These are phyloP conservation scores for Papilionanthe hybrid DNA, from an alignment of 116 monocot species.

Conservation along the genomic window DNA sequence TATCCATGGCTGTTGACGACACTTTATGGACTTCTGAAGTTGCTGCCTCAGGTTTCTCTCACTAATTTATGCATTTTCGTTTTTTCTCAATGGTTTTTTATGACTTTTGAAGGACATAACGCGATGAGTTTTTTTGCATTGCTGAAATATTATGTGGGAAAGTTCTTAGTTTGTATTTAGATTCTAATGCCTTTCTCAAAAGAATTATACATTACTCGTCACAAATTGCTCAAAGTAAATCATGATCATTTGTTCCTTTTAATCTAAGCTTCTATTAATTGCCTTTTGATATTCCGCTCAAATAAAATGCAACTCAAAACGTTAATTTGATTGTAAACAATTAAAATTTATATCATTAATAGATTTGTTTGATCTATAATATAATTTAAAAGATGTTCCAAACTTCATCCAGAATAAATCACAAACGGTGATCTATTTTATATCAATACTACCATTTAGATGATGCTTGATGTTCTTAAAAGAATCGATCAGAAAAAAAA, in stretches of 20 bases:
- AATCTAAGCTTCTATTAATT: neutral
- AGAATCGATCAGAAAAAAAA: no score
- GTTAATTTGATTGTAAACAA: neutral
- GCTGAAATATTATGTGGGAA: neutral
- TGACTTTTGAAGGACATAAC: neutral
- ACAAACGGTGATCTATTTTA: no score
- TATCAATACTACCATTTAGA: no score
- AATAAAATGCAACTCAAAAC: neutral
- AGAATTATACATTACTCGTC: neutral
- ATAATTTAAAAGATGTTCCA: no score
- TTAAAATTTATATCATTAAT: neutral
- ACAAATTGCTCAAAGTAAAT: neutral
- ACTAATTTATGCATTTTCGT: neutral
- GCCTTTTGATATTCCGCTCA: neutral
- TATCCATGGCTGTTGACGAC: constrained; percentile 16
- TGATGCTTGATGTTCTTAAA: no score
- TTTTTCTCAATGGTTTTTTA: neutral
- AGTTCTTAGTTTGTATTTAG: neutral
- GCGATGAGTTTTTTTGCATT: neutral
- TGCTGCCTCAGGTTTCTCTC: constrained; percentile 22
- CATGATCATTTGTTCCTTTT: neutral
- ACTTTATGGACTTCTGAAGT: constrained; percentile 21
- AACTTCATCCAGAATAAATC: no score
- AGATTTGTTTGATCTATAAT: neutral
- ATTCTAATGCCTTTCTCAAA: neutral